phyloP scores from a whole-genome alignment of 352 stramenopile species.

The Phytopythium oedochilum region DNA sequence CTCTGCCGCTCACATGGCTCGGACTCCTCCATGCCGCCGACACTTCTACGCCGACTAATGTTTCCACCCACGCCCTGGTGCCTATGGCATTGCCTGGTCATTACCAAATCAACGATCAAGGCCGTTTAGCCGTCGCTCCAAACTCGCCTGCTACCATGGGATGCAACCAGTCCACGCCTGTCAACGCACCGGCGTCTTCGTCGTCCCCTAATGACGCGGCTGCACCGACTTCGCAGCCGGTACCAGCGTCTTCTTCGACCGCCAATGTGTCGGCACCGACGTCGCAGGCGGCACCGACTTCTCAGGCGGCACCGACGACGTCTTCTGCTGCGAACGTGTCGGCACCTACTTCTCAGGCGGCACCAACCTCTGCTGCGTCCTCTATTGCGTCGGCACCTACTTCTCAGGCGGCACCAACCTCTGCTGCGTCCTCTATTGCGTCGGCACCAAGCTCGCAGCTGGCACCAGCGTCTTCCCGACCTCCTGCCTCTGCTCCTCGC shows the following conservation, averaged over 20 bases:
- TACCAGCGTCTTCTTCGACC: neutral
- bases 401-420: too few relatives aligned
- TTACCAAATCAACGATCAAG: too few relatives aligned
- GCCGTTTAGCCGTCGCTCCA: too few relatives aligned
- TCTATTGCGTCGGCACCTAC: neutral
- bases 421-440: too few relatives aligned
- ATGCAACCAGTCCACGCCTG: constrained; percentile 1
- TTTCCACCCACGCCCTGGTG: too few relatives aligned
- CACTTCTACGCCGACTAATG: too few relatives aligned
- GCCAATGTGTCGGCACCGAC: neutral
- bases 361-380: too few relatives aligned
- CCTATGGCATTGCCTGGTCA: too few relatives aligned
- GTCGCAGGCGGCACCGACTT: neutral
- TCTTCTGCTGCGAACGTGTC: neutral
- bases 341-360: neutral
- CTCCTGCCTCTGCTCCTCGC: neutral
- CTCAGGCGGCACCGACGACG: too few relatives aligned
- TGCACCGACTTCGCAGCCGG: neutral
- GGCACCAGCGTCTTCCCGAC: neutral
- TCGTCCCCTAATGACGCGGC: neutral
- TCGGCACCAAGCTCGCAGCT: neutral
- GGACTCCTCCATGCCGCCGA: too few relatives aligned
- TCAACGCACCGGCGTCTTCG: neutral
- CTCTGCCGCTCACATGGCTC: neutral
- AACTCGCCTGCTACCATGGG: neutral